Base-by-base conservation (phyloP, 2,329 filamentous ascomycete species). In the Cladosporium sp. region DNA sequence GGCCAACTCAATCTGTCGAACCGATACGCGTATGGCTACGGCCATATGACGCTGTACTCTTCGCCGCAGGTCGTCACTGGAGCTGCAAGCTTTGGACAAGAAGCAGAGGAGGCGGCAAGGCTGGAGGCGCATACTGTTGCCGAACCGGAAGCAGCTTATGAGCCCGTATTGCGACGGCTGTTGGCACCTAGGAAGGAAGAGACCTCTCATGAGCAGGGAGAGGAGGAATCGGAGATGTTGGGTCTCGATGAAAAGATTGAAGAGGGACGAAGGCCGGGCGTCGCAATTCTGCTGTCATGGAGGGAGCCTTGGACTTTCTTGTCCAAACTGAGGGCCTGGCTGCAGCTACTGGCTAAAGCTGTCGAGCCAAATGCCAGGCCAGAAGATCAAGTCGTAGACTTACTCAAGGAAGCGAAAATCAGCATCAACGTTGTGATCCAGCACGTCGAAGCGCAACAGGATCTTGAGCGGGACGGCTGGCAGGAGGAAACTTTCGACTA, bases 401-500 rank as follows among this genome's bases (percentile, higher is more conserved):
- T 86, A 32, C 85, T 97, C 81, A 88, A 95, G 66, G 90, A 95
- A 55, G 83, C 87, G 54, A 95, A 95, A 79, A 72, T 98, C 52
- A 89, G 90, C 0, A 75, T 98, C 35, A 95, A 89, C 65, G 87
- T 98, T 8, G 90, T 97, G n/a, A 95, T 92, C 67, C 91, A 97
- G 69, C 93, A 95, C 68, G 90, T 89, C 11, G 89, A 95, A 70
- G 90, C 88, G 68, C 95, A 97, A 69, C 91, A 97, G 65, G 81
- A 83, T 37, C 71, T 98, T 54, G 93, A 97, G 71, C 89, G 88
- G 68, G 91, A 89, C 54, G 84, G 86, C 11, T 98, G 92, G 90
- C 92, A 90, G 70, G 93, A 98, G 70, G 89, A 95, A 60, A 87
- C 95, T 62, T 98, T 98, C 64, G 93, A 98, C 68, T 91, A 93